Conservation (phyloP, 2,329 filamentous ascomycete genomes). For the Blastomyces silverae region DNA sequence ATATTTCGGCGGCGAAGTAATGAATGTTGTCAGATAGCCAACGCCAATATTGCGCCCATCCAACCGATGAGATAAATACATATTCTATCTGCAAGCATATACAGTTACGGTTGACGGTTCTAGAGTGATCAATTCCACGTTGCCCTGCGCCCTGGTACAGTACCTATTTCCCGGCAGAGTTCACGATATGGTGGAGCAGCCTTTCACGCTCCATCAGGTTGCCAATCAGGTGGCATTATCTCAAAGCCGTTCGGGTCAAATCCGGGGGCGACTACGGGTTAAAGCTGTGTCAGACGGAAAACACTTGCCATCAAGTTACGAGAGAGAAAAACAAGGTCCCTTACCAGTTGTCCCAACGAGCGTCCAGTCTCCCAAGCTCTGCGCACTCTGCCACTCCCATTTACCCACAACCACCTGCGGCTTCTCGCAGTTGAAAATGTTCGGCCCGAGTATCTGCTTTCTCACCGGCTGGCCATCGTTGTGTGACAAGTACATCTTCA, state of each 20-base stretch:
- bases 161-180: not conserved
- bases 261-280: not conserved
- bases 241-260: not conserved
- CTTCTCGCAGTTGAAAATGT: not conserved
- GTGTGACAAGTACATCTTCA: not conserved
- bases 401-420: not conserved
- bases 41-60: not conserved
- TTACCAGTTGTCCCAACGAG: slow-evolving; percentile 4
- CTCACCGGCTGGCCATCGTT: not conserved
- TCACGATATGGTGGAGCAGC: not conserved
- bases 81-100: not conserved
- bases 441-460: not conserved
- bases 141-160: not conserved
- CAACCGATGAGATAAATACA: not conserved
- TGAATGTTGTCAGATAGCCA: not conserved
- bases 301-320: not conserved
- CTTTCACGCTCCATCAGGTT: not conserved
- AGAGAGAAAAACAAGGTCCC: not conserved
- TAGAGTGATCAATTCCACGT: not conserved
- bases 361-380: slow-evolving; percentile 1
- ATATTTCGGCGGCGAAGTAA: not conserved
- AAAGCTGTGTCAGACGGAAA: not conserved
- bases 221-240: not conserved
- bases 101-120: not conserved
- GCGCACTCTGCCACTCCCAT: not conserved